Percentiles rank a stretch among this genome's conserved stretches.
Conservation (phyloP, 306 rosid genomes). For the Castanea mollissima region DNA sequence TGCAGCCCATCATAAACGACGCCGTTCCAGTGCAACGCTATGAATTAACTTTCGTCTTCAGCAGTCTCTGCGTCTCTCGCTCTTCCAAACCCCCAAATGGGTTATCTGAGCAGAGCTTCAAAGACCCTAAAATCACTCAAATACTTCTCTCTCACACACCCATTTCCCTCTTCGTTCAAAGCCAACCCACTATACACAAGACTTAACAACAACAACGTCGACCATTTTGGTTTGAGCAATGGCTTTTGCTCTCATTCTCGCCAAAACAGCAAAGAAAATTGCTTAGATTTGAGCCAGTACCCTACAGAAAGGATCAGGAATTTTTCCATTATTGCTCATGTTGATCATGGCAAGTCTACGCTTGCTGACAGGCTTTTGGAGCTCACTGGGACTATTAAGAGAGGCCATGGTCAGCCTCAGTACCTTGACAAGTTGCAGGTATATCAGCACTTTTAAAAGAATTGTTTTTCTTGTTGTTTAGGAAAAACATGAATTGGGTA, state of each 20-base stretch:
- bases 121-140: conserved; percentile 47
- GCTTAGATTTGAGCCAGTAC: conserved; percentile 60
- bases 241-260: conserved; percentile 60
- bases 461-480: not conserved
- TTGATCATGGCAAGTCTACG: conserved; percentile 83
- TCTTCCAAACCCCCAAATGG: conserved; percentile 64
- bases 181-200: conserved; percentile 15
- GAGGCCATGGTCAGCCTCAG: conserved; percentile 93
- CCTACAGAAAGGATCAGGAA: conserved; percentile 73
- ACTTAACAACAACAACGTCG: conserved; percentile 21
- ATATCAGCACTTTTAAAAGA: not conserved
- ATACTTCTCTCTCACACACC: conserved; percentile 21
- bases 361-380: conserved; percentile 85
- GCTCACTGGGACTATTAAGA: conserved; percentile 92
- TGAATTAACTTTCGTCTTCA: not conserved
- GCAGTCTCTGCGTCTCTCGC: not conserved
- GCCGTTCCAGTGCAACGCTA: not conserved
- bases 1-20: not conserved
- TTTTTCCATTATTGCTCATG: conserved; percentile 79
- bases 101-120: conserved; percentile 59
- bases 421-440: conserved; percentile 91
- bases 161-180: conserved; percentile 25
- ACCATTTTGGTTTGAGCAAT: conserved; percentile 33
- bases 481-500: conserved; percentile 9
- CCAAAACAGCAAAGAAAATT: conserved; percentile 42